Evolutionary conservation across 2,329 filamentous ascomycete genomes (phyloP).

Genomic region (Penicillium sp.): DNA sequence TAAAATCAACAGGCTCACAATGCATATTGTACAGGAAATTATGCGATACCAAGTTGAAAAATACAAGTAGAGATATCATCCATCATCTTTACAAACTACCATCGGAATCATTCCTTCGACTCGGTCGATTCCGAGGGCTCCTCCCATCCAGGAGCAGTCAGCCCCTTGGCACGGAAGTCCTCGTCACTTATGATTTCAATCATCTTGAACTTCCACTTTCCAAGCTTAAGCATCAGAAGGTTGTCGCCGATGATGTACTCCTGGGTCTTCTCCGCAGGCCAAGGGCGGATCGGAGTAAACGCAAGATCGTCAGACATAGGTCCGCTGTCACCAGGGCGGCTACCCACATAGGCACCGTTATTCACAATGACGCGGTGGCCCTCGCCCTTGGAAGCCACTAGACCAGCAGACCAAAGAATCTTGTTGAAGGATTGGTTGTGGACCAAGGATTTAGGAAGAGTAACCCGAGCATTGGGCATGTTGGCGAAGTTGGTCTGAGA

Average conservation of each 20-base stretch:
- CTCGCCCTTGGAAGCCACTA: conserved; percentile 59
- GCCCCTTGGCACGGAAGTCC: conserved; percentile 55
- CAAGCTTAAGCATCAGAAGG: conserved; percentile 61
- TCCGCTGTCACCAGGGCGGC: conserved; percentile 47
- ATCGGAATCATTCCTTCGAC: conserved; percentile 9
- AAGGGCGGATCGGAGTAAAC: conserved; percentile 58
- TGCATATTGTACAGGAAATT: conserved; percentile 45
- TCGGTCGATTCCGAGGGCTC: conserved; percentile 32
- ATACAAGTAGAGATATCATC: conserved; percentile 23
- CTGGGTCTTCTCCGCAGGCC: conserved; percentile 50
- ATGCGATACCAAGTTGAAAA: conserved; percentile 20
- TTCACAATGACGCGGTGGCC: conserved; percentile 57
- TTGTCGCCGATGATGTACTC: conserved; percentile 59
- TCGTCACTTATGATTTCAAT: conserved; percentile 62
- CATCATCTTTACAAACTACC: neutral
- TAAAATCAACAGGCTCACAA: neutral
- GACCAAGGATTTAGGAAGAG: conserved; percentile 58
- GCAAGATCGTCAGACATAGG: conserved; percentile 53
- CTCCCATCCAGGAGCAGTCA: conserved; percentile 60
- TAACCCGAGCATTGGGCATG: conserved; percentile 46
- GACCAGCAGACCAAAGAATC: conserved; percentile 58
- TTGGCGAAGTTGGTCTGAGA: conserved; percentile 49
- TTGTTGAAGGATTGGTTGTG: conserved; percentile 55
- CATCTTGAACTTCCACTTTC: conserved; percentile 67
- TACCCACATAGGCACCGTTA: conserved; percentile 59